phyloP scores from a whole-genome alignment of 176 grass and related monocot species.

The Calamus simplicifolius region DNA sequence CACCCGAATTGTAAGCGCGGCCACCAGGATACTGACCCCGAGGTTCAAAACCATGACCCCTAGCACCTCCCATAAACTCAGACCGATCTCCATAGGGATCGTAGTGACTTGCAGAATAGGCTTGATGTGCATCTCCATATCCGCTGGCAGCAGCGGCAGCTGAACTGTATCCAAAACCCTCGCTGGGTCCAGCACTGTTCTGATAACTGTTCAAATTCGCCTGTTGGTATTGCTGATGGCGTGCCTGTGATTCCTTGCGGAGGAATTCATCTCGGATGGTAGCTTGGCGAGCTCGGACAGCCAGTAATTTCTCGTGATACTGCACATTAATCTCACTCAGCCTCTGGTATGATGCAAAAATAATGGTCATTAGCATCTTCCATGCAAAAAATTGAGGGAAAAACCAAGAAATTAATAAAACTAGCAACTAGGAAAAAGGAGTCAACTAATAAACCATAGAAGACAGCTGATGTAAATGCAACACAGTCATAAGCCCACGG shows the following conservation, averaged over 20 bases:
- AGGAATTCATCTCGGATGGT: constrained; percentile 72
- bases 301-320: constrained; percentile 69
- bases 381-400: too few relatives aligned
- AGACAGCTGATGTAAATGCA: too few relatives aligned
- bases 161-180: constrained; percentile 8
- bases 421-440: too few relatives aligned
- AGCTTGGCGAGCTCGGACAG: constrained; percentile 51
- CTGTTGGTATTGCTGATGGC: constrained; percentile 85
- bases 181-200: neutral
- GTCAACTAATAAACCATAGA: too few relatives aligned
- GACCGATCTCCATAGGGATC: constrained; percentile 31
- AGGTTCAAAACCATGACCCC: constrained; percentile 38
- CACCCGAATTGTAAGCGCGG: constrained; percentile 70
- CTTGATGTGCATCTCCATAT: constrained; percentile 43
- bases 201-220: constrained; percentile 37
- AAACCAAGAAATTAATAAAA: too few relatives aligned
- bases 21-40: constrained; percentile 51
- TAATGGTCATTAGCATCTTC: too few relatives aligned
- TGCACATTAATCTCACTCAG: constrained; percentile 72
- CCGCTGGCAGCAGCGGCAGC: constrained; percentile 17
- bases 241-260: constrained; percentile 58
- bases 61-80: constrained; percentile 30
- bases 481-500: too few relatives aligned
- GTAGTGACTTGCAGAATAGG: constrained; percentile 41
- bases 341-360: constrained; percentile 34